Evolutionary conservation across 2,329 filamentous ascomycete species (phyloP).

Genomic region (Elsinoe batatas): DNA sequence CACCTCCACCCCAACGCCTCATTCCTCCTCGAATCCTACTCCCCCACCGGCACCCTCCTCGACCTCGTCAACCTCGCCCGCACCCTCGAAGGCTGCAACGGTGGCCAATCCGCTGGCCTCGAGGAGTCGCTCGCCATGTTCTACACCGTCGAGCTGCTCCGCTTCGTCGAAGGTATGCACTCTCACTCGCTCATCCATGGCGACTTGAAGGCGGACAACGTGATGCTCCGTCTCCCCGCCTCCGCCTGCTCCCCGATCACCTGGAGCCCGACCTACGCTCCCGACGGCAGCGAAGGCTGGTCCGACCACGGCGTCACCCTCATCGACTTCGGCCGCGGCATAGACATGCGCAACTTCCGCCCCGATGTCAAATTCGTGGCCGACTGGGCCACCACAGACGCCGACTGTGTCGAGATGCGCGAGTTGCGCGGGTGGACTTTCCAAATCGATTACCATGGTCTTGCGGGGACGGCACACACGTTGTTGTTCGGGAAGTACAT

Average conservation of each 20-base stretch:
- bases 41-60: constrained; percentile 84
- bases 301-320: constrained; percentile 66
- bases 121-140: constrained; percentile 93
- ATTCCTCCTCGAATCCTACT: constrained; percentile 79
- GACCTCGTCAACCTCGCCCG: constrained; percentile 85
- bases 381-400: constrained; percentile 81
- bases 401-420: constrained; percentile 92
- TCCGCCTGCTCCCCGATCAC: constrained; percentile 56
- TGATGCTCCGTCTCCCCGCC: constrained; percentile 57
- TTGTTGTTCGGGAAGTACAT: constrained; percentile 94
- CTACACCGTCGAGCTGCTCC: constrained; percentile 82
- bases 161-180: constrained; percentile 82
- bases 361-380: constrained; percentile 78
- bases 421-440: constrained; percentile 93
- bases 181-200: constrained; percentile 72
- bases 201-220: constrained; percentile 92
- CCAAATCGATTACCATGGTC: constrained; percentile 91
- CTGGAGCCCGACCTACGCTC: constrained; percentile 57
- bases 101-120: constrained; percentile 57
- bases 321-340: constrained; percentile 89
- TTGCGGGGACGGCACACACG: constrained; percentile 78
- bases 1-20: constrained; percentile 86
- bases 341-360: constrained; percentile 81
- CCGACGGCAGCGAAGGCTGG: constrained; percentile 72
- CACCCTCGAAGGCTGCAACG: constrained; percentile 45